Evolutionary conservation across 139 green algal genomes (phyloP).

Genomic region (Chlorella sp.): DNA sequence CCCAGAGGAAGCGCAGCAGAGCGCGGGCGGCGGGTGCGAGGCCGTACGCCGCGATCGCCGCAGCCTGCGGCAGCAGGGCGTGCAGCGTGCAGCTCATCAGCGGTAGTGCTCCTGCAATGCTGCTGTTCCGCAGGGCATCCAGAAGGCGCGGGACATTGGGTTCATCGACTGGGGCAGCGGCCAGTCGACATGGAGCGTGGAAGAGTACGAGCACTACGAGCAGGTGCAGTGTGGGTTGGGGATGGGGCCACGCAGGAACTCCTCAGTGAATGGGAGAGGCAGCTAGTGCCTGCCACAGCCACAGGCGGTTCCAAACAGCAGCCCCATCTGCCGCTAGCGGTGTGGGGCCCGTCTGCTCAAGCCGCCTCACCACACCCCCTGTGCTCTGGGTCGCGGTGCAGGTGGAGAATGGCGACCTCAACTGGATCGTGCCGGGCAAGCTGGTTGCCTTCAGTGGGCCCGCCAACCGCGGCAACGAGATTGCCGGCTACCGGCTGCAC

Average conservation of each 20-base stretch:
- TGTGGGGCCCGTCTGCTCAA: neutral
- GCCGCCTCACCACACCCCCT: too few species aligned
- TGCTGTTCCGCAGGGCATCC: conserved; percentile 45
- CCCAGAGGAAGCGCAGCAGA: too few species aligned
- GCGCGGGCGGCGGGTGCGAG: neutral
- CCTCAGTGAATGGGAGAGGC: neutral
- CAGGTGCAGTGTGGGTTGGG: conserved; percentile 38
- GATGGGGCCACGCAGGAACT: neutral
- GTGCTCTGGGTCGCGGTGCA: too few species aligned
- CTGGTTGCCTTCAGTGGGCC: conserved; percentile 84
- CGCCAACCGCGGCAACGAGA: conserved; percentile 47
- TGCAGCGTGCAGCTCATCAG: too few species aligned
- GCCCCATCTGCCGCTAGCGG: neutral
- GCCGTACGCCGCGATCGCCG: neutral
- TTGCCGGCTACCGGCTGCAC: conserved; percentile 63
- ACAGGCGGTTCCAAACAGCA: neutral
- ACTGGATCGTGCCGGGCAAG: conserved; percentile 91
- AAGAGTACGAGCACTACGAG: conserved; percentile 91
- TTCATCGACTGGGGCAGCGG: conserved; percentile 72
- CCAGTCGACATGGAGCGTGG: conserved; percentile 55
- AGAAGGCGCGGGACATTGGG: conserved; percentile 64
- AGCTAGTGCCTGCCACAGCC: neutral
- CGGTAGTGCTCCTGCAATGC: too few species aligned
- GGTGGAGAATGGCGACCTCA: conserved; percentile 86
- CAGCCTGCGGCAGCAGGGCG: too few species aligned